Evolutionary conservation across 306 rosid genomes (phyloP).

Genomic region (Prunus persica): Prunus_persica_NCBIv2 NC_034015.1:20210501-20211000

Average conservation of each 20-base stretch:
- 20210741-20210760: neutral
- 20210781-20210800: neutral
- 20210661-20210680: slow-evolving; percentile 14
- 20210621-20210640: neutral
- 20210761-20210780: neutral
- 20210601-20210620: slow-evolving; percentile 3
- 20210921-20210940: too few species aligned
- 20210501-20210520: neutral
- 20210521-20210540: neutral
- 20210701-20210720: neutral
- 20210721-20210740: neutral
- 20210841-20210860: neutral
- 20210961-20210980: too few species aligned
- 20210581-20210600: slow-evolving; percentile 15
- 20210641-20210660: slow-evolving; percentile 9
- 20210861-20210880: too few species aligned
- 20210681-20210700: neutral
- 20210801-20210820: neutral
- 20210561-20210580: neutral
- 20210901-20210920: too few species aligned
- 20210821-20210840: neutral
- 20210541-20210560: neutral
- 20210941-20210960: too few species aligned
- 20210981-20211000: too few species aligned
- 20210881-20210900: too few species aligned